These are phyloP conservation scores for Orbilia oligospora DNA, from an alignment of 2,329 filamentous ascomycete genomes.

Conservation along the genomic window DNA sequence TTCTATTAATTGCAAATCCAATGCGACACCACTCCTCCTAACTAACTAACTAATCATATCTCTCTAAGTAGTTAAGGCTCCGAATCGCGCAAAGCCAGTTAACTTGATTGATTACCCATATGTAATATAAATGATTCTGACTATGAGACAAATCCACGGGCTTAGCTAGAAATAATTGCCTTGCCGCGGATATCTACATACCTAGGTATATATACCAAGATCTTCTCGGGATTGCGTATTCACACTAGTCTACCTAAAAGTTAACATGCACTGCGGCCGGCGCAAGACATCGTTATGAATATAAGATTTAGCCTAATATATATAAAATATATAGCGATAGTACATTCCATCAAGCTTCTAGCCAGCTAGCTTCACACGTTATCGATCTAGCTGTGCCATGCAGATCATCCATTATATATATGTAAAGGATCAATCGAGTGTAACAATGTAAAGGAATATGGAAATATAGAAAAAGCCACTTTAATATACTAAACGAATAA, in stretches of 20 bases:
- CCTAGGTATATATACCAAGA: neutral
- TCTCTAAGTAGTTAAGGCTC: slow-evolving; percentile 32
- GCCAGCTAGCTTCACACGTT: too few species aligned
- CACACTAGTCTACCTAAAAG: neutral
- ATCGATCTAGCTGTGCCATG: too few species aligned
- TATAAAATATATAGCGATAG: too few species aligned
- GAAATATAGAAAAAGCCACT: neutral
- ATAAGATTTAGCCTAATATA: too few species aligned
- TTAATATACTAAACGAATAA: neutral
- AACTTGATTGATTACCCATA: too few species aligned
- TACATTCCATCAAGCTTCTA: too few species aligned
- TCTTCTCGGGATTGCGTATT: neutral
- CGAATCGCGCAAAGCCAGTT: slow-evolving; percentile 43
- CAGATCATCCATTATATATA: too few species aligned
- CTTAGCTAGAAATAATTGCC: neutral
- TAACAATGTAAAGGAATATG: neutral
- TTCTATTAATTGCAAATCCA: neutral
- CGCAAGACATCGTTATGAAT: too few species aligned
- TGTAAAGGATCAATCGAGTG: neutral
- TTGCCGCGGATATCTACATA: too few species aligned
- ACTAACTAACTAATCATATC: neutral
- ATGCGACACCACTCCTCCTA: too few species aligned
- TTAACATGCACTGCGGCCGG: too few species aligned
- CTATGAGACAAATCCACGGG: too few species aligned
- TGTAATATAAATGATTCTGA: neutral